Evolutionary conservation across 148 eudicot genomes (phyloP).

Genomic region (Camellia japonica): DNA sequence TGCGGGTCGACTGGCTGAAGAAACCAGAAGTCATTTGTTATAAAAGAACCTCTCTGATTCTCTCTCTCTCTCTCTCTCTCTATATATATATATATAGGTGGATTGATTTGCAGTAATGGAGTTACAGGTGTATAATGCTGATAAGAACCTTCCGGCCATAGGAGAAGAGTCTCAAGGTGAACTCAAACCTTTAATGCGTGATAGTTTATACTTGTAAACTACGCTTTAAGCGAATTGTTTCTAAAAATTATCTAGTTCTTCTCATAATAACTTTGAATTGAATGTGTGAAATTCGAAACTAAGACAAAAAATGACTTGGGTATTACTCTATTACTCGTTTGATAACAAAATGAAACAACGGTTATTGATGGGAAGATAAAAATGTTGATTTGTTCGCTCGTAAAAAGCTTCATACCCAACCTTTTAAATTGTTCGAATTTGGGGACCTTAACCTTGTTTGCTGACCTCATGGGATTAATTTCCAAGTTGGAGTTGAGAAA

Average conservation of each 20-base stretch:
- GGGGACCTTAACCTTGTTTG: not conserved
- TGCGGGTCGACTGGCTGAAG: too few relatives aligned
- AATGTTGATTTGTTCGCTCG: not conserved
- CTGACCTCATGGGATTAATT: not conserved
- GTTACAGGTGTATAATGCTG: not conserved
- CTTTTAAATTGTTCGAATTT: not conserved
- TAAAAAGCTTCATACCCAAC: not conserved
- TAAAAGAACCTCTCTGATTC: too few relatives aligned
- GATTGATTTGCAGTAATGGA: constrained; percentile 7
- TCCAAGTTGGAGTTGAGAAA: not conserved
- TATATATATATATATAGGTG: not conserved
- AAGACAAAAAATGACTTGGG: not conserved
- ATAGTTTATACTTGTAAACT: too few relatives aligned
- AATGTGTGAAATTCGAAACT: not conserved
- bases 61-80: not conserved
- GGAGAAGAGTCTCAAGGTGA: constrained; percentile 15
- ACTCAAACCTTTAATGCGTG: not conserved
- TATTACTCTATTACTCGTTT: not conserved
- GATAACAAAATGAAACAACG: not conserved
- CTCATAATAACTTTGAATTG: not conserved
- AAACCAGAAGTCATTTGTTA: too few relatives aligned
- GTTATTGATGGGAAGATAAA: not conserved
- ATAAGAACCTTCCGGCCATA: not conserved
- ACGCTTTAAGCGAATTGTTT: not conserved
- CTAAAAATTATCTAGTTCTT: not conserved